Evolutionary conservation across 495 filamentous ascomycete genomes (phyloP), one percentile per base, ranked within the genome.

Genomic region (Clavariopsis aquatica): DNA sequence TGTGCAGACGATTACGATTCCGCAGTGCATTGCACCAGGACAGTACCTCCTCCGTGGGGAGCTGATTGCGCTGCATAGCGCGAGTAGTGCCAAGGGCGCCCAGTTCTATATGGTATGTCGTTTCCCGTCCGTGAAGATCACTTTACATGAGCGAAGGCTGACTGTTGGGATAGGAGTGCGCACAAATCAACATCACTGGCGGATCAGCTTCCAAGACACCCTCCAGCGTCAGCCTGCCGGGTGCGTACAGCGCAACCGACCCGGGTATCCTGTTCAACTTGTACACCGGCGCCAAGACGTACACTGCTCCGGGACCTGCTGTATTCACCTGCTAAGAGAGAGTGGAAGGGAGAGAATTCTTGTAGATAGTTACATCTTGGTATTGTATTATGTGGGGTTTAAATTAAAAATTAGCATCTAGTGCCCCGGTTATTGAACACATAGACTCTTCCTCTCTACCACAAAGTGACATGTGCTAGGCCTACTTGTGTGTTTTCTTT

Each of bases 1-100:
- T 49, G 79, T 77, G 76, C 75, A 80, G 64, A 77, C 79, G 64
- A 78, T 81, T 61, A 74, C 72, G 43, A 78, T 80, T 69, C 77
- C 79, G n/a, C 45, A 64, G 9, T 80, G 78, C 64, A 68, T 84
- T 38, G 76, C 77, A 19, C 73, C 77, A 0, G 76, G 78, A 26
- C 74, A 82, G 52, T 81, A 84, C 68, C 75, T 84, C 6, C 77
- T 84, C 68, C 78, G 81, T 4, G 79, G 80, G 31, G 81, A 84
- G 73, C 65, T 83, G 7, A 77, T 82, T 29, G 80, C 81, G 6
- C 77, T 83, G 26, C 80, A 82, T 72, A 69, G 65, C 17, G 80
- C 81, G 19, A 58, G 67, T 22, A 49, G 26, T n/a, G 51, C 56
- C 1, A 76, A 75, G 8, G 79, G 76, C 43, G 81, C 82, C 0